Conservation (phyloP, 2,329 filamentous ascomycete species). For the Ciborinia camelliae region DNA sequence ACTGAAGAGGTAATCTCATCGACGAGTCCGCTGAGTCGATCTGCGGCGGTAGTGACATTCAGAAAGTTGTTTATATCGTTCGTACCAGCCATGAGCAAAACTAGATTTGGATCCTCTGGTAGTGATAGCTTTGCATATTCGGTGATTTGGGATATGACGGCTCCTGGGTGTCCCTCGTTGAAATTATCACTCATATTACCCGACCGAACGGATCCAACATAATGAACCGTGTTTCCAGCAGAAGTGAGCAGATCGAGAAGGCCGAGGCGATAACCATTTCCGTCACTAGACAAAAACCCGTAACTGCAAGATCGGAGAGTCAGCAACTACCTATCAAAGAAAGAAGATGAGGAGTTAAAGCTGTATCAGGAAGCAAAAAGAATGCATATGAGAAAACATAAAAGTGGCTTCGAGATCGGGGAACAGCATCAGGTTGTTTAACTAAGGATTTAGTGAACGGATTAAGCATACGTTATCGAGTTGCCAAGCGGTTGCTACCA, state of each 20-base stretch:
- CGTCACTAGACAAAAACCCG: conserved; percentile 27
- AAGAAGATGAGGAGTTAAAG: no score
- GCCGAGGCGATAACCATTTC: conserved; percentile 42
- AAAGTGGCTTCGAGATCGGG: no score
- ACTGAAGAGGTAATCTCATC: conserved; percentile 36
- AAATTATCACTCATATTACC: conserved; percentile 38
- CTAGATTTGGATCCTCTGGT: conserved; percentile 34
- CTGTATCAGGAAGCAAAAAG: no score
- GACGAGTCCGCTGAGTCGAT: conserved; percentile 37
- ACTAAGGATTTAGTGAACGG: no score
- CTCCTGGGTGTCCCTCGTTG: conserved; percentile 38
- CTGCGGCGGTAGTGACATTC: conserved; percentile 34
- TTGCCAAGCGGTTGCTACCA: conserved; percentile 37
- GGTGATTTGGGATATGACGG: conserved; percentile 36
- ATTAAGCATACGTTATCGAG: conserved; percentile 41
- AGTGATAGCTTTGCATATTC: conserved; percentile 25
- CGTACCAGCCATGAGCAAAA: conserved; percentile 38
- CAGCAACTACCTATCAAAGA: no score
- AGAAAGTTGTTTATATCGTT: conserved; percentile 36
- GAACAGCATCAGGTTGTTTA: no score
- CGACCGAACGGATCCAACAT: conserved; percentile 37
- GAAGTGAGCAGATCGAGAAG: conserved; percentile 33
- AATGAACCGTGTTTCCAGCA: conserved; percentile 29
- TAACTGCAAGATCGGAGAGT: no score
- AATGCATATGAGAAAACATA: no score